A percentile compares a stretch with the other conserved stretches of the same genome.
Evolutionary conservation across 176 grass and related monocot genomes (phyloP).

Genomic region (Cenchrus fungigraminus): DNA sequence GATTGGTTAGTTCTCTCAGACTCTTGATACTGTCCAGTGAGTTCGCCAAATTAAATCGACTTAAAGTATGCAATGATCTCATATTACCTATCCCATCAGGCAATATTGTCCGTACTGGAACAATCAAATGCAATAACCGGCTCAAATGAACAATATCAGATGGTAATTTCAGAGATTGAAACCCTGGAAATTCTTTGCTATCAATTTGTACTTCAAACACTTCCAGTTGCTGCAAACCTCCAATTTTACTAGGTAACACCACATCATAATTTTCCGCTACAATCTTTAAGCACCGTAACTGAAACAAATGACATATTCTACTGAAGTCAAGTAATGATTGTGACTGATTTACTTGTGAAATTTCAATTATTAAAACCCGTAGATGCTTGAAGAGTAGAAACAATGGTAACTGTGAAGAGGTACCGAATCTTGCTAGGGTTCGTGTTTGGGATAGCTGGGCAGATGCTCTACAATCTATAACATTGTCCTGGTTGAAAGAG

Average conservation of each 20-base stretch:
- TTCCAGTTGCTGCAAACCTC: too few relatives aligned
- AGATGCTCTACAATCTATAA: too few relatives aligned
- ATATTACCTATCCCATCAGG: not conserved
- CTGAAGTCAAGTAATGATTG: not conserved
- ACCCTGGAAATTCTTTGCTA: too few relatives aligned
- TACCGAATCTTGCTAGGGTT: too few relatives aligned
- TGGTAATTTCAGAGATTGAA: not conserved
- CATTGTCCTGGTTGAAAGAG: too few relatives aligned
- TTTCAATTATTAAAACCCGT: too few relatives aligned
- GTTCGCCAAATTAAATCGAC: not conserved
- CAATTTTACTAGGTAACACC: not conserved
- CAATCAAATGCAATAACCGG: not conserved
- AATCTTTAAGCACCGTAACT: not conserved
- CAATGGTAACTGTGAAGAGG: too few relatives aligned
- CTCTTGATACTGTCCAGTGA: not conserved
- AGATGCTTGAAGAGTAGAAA: too few relatives aligned
- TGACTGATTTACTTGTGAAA: too few relatives aligned
- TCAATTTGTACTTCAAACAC: not conserved
- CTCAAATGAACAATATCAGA: constrained; percentile 1
- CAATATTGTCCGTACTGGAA: not conserved
- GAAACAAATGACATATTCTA: not conserved
- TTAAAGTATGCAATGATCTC: not conserved
- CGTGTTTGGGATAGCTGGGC: too few relatives aligned
- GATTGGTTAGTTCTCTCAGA: not conserved
- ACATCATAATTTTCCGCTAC: accelerated